A percentile compares a stretch with the other conserved stretches of the same genome.
These are phyloP conservation scores for Coemansia reversa DNA, from an alignment of 192 early-diverging fungal species.

Conservation along the genomic window DNA sequence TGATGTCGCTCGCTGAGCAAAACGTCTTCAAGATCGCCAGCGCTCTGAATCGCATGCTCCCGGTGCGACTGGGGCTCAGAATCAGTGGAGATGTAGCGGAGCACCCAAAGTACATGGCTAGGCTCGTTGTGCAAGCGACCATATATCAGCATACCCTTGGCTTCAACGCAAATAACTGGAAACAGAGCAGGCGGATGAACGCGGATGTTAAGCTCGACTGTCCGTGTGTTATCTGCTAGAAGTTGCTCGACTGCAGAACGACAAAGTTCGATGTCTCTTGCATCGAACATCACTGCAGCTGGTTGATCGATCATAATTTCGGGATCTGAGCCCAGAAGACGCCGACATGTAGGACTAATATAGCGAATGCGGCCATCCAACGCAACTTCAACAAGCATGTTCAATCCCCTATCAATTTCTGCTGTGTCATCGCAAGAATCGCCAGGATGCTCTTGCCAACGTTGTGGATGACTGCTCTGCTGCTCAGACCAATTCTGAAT, in stretches of 20 bases:
- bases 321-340: slow-evolving; percentile 25
- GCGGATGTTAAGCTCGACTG: slow-evolving; percentile 33
- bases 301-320: slow-evolving; percentile 30
- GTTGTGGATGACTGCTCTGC: too few species aligned
- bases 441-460: too few species aligned
- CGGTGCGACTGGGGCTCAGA: background rate
- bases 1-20: background rate
- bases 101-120: slow-evolving; percentile 49
- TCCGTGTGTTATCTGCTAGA: slow-evolving; percentile 34
- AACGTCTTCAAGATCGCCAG: background rate
- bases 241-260: slow-evolving; percentile 47
- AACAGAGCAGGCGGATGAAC: slow-evolving; percentile 21
- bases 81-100: slow-evolving; percentile 19
- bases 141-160: slow-evolving; percentile 50
- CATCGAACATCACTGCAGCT: slow-evolving; percentile 26
- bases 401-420: slow-evolving; percentile 30
- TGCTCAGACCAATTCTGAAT: too few species aligned
- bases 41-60: background rate
- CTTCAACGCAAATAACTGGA: slow-evolving; percentile 18
- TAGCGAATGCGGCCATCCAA: slow-evolving; percentile 47
- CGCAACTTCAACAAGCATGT: slow-evolving; percentile 37
- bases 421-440: slow-evolving; percentile 1
- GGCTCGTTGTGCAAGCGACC: slow-evolving; percentile 20
- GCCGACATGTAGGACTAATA: slow-evolving; percentile 39
- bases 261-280: slow-evolving; percentile 17